Evolutionary conservation across 1,284 basidiomycete species (phyloP).

Genomic region (Amylostereum areolatum): DNA sequence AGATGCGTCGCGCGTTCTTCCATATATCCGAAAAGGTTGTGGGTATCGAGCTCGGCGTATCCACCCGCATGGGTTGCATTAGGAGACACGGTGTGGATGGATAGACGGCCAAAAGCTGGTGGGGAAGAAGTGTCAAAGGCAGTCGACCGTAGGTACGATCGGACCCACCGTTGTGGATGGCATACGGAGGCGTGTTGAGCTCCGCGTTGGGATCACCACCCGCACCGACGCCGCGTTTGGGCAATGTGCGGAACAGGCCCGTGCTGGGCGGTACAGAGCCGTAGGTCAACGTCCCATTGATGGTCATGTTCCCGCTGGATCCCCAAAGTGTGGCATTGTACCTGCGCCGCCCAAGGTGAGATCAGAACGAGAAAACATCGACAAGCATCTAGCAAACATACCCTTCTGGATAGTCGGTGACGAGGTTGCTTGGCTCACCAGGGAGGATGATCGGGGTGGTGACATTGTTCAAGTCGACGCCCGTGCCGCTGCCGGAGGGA

Average conservation of each 20-base stretch:
- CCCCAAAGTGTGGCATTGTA: conserved; percentile 61
- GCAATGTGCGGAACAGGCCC: neutral
- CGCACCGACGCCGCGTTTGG: conserved; percentile 35
- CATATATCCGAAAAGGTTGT: conserved; percentile 65
- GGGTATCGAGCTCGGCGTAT: conserved; percentile 51
- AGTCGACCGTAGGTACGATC: neutral
- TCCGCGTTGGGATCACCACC: conserved; percentile 26
- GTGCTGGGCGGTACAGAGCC: conserved; percentile 7
- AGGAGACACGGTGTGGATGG: conserved; percentile 45
- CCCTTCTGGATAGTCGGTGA: conserved; percentile 59
- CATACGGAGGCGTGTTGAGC: conserved; percentile 57
- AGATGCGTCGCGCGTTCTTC: conserved; percentile 56
- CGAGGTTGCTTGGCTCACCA: conserved; percentile 42
- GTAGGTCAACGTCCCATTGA: conserved; percentile 61
- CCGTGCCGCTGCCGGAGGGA: conserved; percentile 37
- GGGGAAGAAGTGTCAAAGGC: neutral
- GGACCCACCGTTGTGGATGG: conserved; percentile 61
- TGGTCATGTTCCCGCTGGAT: conserved; percentile 67
- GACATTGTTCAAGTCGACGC: conserved; percentile 44
- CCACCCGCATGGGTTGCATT: conserved; percentile 57
- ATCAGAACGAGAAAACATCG: too few species aligned
- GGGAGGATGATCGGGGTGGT: conserved; percentile 42
- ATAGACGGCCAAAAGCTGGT: conserved; percentile 41
- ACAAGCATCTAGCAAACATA: neutral
- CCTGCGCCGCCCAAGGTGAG: neutral